Evolutionary conservation across 1,139 yeast species (phyloP), one percentile per base, ranked within the genome.

Genomic region (Taphrina communis): DNA sequence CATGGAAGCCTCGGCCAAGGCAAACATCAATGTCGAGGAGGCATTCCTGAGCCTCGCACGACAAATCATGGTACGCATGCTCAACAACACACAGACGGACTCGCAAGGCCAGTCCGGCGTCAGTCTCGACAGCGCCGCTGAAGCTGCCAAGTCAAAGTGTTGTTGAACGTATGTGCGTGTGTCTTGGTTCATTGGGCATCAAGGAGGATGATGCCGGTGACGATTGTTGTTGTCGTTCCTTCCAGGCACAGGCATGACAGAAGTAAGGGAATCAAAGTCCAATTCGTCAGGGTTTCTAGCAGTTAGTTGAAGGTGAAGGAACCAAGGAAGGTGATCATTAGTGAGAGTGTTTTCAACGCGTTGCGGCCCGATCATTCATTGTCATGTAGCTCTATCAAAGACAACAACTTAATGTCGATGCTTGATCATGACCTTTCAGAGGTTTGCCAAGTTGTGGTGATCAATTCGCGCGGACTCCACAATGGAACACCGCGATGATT

Each of bases 1-100:
- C 80, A 84, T 94, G 77, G 99, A 94, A 81, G 95, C 98, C 35
- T 87, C 94, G 80, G 99, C 99, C 65, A 94, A 95, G 83, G 88
- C 94, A 69, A 93, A 92, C 76, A 88, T 86, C 72, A 92, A 93
- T 77, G 99, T 94, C 72, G 96, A 91, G 76, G 90, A 92, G 70
- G 88, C 96, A 68, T 94, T 94, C 81, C 88, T 89, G 80, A 90
- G 90, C 74, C 85, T 94, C 76, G 97, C 98, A n/a, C 86, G 90
- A 41, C 65, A 65, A 19, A 68, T 68, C 31, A 66, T 61, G 65
- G 65, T 58, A 51, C 60, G 68, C 36, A 38, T 65, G 56, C 48
- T 68, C 50, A 68, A 68, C 38, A 25, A 46, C n/a, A 39, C 66
- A n/a, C 50, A 39, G 41, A 41, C 36, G 19, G 63, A 65, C 19